A percentile compares a stretch with the other conserved stretches of the same genome.
Evolutionary conservation across 2,329 filamentous ascomycete genomes (phyloP).

Genomic region (Curvularia sp.): DNA sequence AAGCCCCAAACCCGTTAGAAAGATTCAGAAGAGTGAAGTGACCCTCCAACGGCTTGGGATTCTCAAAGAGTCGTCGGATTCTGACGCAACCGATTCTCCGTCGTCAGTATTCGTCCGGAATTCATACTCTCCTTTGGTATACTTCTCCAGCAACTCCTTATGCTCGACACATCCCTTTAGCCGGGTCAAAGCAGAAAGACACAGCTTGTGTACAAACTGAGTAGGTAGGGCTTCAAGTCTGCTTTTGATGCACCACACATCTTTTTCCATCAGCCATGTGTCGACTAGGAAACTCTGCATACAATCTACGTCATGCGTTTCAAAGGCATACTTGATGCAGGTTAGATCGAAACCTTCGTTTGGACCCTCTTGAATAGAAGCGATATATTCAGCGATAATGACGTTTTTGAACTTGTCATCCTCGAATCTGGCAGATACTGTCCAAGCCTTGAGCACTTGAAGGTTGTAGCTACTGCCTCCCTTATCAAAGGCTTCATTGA

Average conservation of each 20-base stretch:
- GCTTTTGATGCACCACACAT: too few species aligned
- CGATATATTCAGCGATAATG: neutral
- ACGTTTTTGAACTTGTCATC: neutral
- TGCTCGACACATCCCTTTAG: neutral
- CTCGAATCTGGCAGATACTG: neutral
- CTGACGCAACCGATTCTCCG: neutral
- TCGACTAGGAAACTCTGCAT: neutral
- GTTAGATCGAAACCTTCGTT: neutral
- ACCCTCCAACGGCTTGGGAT: neutral
- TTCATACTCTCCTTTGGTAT: neutral
- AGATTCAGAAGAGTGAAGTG: neutral
- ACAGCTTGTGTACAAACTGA: neutral
- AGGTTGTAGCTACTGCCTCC: neutral
- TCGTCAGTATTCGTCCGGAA: neutral
- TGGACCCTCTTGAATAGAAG: neutral
- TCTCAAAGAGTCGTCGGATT: neutral
- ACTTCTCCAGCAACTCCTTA: neutral
- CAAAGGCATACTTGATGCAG: neutral
- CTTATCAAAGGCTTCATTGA: neutral
- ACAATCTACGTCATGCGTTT: neutral
- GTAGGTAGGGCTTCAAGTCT: neutral
- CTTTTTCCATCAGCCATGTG: neutral
- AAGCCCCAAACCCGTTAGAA: neutral
- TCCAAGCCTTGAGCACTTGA: neutral
- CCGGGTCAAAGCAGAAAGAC: neutral